These are phyloP conservation scores for Mucor velutinosus DNA, from an alignment of 371 early-diverging fungal genomes.

Conservation along the genomic window DNA sequence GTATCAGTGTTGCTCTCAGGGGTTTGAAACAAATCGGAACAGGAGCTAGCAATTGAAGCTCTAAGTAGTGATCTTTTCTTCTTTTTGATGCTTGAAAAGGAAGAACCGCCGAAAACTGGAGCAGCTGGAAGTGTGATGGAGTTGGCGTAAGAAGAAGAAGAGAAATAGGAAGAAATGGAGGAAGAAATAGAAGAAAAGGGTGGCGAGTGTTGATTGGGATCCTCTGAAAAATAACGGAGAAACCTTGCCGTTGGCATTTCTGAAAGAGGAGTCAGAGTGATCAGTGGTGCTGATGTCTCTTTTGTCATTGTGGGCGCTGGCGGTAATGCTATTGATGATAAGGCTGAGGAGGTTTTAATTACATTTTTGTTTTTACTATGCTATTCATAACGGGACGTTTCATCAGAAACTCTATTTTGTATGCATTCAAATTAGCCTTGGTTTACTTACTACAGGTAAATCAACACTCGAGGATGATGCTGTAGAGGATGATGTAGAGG, in stretches of 20 bases:
- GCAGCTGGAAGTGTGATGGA: constrained; percentile 18
- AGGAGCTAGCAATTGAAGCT: neutral
- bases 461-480: neutral
- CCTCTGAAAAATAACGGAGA: constrained; percentile 2
- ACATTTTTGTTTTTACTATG: constrained; percentile 13
- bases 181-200: constrained; percentile 15
- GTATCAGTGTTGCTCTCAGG: neutral
- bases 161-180: constrained; percentile 2
- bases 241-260: constrained; percentile 6
- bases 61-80: constrained; percentile 10
- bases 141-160: constrained; percentile 15
- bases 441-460: neutral
- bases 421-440: neutral
- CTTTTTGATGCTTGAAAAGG: constrained; percentile 19
- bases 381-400: neutral
- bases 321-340: too few relatives aligned
- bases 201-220: neutral
- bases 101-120: constrained; percentile 16
- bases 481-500: neutral
- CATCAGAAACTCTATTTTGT: neutral
- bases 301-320: neutral
- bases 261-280: neutral
- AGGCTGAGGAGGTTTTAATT: neutral
- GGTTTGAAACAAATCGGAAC: neutral
- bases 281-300: constrained; percentile 6